Percentiles rank a stretch among this genome's conserved stretches.
Evolutionary conservation across 805 yeast genomes (phyloP).

Genomic region (Saturnispora sanitii): DNA sequence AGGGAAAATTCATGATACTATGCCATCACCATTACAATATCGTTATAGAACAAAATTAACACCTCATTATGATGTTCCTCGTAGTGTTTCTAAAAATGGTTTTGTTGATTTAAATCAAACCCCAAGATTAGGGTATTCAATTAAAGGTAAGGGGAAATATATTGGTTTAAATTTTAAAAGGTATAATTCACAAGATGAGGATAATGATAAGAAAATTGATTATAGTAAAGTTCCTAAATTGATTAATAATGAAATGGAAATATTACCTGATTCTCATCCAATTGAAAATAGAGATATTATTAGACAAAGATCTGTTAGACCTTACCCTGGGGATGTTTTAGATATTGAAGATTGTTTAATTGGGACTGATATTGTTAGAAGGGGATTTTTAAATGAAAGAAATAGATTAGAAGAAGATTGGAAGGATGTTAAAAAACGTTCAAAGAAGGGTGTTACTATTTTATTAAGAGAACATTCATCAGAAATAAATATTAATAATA

Average conservation of each 20-base stretch:
- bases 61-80: slow-evolving; percentile 65
- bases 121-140: slow-evolving; percentile 85
- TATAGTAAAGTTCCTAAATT: slow-evolving; percentile 8
- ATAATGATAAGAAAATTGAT: background rate
- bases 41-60: slow-evolving; percentile 87
- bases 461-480: slow-evolving; percentile 71
- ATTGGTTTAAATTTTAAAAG: slow-evolving; percentile 17
- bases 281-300: slow-evolving; percentile 6
- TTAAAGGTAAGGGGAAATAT: slow-evolving; percentile 67
- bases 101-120: slow-evolving; percentile 12
- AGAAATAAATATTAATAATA: too few species aligned
- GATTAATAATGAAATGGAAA: background rate
- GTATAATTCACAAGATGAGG: slow-evolving; percentile 4
- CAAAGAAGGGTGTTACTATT: slow-evolving; percentile 69
- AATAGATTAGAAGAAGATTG: slow-evolving; percentile 35
- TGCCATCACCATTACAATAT: slow-evolving; percentile 62
- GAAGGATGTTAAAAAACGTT: slow-evolving; percentile 22
- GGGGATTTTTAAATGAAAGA: slow-evolving; percentile 67
- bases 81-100: slow-evolving; percentile 10
- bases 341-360: slow-evolving; percentile 93
- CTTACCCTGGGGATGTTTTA: slow-evolving; percentile 54
- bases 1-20: slow-evolving; percentile 35
- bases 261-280: slow-evolving; percentile 8
- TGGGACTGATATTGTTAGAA: slow-evolving; percentile 71
- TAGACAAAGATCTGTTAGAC: slow-evolving; percentile 15